These are phyloP conservation scores for Mallotus repandus DNA, from an alignment of 441 rosid genomes.

Conservation along the genomic window DNA sequence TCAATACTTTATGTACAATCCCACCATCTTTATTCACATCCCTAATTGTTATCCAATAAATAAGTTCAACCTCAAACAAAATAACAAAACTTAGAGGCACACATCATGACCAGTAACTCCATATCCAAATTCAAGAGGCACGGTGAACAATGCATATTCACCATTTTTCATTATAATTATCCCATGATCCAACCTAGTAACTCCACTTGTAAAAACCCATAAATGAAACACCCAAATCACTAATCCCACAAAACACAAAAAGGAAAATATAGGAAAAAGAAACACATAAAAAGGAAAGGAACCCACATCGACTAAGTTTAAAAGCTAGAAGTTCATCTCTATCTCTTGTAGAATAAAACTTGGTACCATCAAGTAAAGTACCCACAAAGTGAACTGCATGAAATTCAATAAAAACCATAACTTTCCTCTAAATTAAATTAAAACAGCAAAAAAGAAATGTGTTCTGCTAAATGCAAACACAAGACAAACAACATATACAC, in stretches of 20 bases:
- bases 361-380: slow-evolving; percentile 46
- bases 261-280: not conserved
- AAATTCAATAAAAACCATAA: not conserved
- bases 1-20: slow-evolving; percentile 66
- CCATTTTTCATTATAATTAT: slow-evolving; percentile 94
- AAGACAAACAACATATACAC: not conserved
- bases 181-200: slow-evolving; percentile 84
- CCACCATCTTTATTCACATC: slow-evolving; percentile 95
- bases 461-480: not conserved
- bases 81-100: slow-evolving; percentile 81
- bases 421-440: not conserved
- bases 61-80: slow-evolving; percentile 80
- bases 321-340: slow-evolving; percentile 37
- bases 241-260: slow-evolving; percentile 1
- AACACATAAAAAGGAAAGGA: not conserved
- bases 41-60: slow-evolving; percentile 80
- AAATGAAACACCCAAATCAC: too few relatives aligned
- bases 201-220: slow-evolving; percentile 35
- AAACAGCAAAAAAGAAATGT: not conserved
- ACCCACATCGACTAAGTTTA: slow-evolving; percentile 52
- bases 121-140: slow-evolving; percentile 80
- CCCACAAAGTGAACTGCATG: slow-evolving; percentile 56
- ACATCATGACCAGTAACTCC: slow-evolving; percentile 76
- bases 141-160: slow-evolving; percentile 81
- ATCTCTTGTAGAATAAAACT: slow-evolving; percentile 50